Conservation (phyloP, 2,329 filamentous ascomycete genomes). For the Penicillium verrucosum region DNA sequence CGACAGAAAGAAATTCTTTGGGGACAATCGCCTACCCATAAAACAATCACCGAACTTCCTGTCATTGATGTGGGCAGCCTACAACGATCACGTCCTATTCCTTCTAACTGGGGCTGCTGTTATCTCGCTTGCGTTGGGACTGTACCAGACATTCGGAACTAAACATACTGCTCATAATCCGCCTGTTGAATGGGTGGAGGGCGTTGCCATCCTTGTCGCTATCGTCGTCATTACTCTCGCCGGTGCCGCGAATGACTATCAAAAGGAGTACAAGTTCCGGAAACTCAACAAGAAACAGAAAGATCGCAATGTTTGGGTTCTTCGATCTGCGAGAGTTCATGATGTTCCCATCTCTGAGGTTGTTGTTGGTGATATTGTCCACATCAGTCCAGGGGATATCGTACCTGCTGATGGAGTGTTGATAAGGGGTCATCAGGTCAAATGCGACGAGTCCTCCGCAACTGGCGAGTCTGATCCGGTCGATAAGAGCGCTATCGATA, state of each 20-base stretch:
- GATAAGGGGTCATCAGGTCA: conserved; percentile 54
- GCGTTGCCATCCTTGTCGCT: conserved; percentile 67
- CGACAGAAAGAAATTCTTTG: conserved; percentile 62
- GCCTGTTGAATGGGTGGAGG: conserved; percentile 68
- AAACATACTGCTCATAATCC: conserved; percentile 22
- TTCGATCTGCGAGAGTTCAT: conserved; percentile 62
- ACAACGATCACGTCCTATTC: conserved; percentile 74
- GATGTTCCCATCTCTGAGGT: conserved; percentile 50
- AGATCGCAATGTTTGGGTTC: conserved; percentile 63
- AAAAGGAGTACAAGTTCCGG: conserved; percentile 69
- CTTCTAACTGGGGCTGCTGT: conserved; percentile 64
- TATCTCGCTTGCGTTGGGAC: conserved; percentile 68
- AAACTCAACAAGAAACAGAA: conserved; percentile 63
- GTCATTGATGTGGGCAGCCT: conserved; percentile 69
- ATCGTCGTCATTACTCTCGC: conserved; percentile 68
- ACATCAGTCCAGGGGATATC: conserved; percentile 57
- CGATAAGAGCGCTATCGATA: conserved; percentile 7
- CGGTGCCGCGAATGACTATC: conserved; percentile 69
- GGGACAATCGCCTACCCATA: conserved; percentile 62
- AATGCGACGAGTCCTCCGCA: conserved; percentile 22
- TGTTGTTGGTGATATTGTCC: conserved; percentile 36
- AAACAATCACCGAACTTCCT: conserved; percentile 65
- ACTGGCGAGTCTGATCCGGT: conserved; percentile 20
- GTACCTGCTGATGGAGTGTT: conserved; percentile 63
- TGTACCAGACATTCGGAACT: conserved; percentile 50